Base-by-base conservation (phyloP, 2,329 filamentous ascomycete genomes). In the Fusarium sterilihyphosum region DNA sequence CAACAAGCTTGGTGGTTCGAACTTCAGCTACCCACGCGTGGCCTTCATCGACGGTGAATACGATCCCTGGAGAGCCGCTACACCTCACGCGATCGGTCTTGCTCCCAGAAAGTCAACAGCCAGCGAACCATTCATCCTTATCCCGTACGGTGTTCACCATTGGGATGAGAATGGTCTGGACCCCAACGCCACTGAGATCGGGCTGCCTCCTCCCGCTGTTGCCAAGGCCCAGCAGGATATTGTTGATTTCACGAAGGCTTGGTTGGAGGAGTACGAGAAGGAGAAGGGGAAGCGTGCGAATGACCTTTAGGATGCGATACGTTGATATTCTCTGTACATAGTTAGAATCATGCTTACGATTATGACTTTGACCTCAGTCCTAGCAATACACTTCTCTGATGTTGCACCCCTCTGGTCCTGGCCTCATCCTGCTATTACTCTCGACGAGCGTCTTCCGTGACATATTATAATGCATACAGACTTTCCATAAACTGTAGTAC, bases 61-160 rank as follows among this genome's bases (percentile, higher is more conserved):
- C 64, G 94, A 97, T 79, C 94, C 94, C 0, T 97, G 94, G 94
- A 88, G 92, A 24, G 89, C 90, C 0, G 93, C 92, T 0, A 93
- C 92, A 0, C 90, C 92, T 2, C 91, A 96, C 57, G 91, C 91
- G 2, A 88, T 90, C n/a, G 88, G 85, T 3, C 87, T 90, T 2
- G 85, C 86, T 0, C 83, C 85, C 37, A 85, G 93, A 26, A 82
- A 84, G 20, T 92, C 88, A 50, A 93, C 92, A 0, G 83, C 85
- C 0, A 87, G 86, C 54, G 88, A 95, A 83, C 94, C 94, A 0
- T 93, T 92, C 72, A 86, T 94, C n/a, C 79, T 96, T 52, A 94
- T 97, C 52, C 84, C 87, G 8, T 88, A 88, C n/a, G 93, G 90
- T 0, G 93, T 95, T 26, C 94, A 97, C 81, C 93, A 96, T 80